Evolutionary conservation across 2,329 filamentous ascomycete species (phyloP), one percentile per base, ranked within the genome.

Genomic region (Rhinocladiella mackenziei): DNA sequence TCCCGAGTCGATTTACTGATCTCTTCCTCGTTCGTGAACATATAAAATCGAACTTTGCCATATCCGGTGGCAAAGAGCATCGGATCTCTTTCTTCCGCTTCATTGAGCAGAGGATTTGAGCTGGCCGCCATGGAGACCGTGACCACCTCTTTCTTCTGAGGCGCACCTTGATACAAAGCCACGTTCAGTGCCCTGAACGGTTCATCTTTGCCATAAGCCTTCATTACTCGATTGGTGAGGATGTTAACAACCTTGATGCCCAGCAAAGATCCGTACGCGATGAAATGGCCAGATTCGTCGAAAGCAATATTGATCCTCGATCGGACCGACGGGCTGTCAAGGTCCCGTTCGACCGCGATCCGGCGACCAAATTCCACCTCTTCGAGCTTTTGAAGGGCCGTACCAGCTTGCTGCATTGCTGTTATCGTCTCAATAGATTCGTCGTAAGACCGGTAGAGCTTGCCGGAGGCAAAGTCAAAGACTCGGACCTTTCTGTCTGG

Each of bases 61-160:
- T 86, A 83, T 0, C 83, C 91, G 0, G 92, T 97, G 7, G 79
- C 76, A 32, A 94, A 77, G 5, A 98, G 73, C 60, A 97, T 91
- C 0, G 94, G 89, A 62, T 98, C 92, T 50, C 89, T 78, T 14
- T 81, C 80, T 66, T 96, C 91, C 1, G 92, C 87, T 70, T 96
- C 89, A 60, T 92, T 86, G 2, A 98, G 76, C 1, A 98, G 76
- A 0, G 94, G 92, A 62, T 98, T 98, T 57, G 80, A 84, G 23
- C 87, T 94, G 1, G 94, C 92, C 1, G 92, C 94, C 92, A 98
- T 98, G 54, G 89, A 89, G 17, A 97, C 84, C 0, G 94, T 98
- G 3, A 92, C 86, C 11, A 97, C 71, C 9, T 85, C 86, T 65
- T 97, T 97, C 68, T 91, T 94, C 63, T 94, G 86, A 0, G 92